Conservation (phyloP, 2,329 filamentous ascomycete genomes). For the Cytospora mali region DNA sequence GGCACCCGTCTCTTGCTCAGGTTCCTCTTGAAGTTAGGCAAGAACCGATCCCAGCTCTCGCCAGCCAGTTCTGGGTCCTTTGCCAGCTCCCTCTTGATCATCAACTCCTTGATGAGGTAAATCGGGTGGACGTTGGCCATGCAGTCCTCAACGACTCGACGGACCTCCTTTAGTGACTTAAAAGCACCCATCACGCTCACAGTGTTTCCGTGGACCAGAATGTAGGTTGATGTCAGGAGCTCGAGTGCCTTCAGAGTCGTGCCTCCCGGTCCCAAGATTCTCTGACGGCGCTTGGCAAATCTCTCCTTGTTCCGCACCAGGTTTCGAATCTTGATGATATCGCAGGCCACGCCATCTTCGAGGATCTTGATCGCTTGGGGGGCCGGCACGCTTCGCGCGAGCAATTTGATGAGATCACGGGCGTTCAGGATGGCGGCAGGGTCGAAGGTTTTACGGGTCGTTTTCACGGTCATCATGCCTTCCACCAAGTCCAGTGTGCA, state of each 20-base stretch:
- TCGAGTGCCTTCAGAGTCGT: slow-evolving; percentile 93
- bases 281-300: slow-evolving; percentile 91
- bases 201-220: slow-evolving; percentile 95
- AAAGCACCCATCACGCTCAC: slow-evolving; percentile 90
- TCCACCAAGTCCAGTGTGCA: slow-evolving; percentile 94
- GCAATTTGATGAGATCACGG: slow-evolving; percentile 88
- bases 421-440: slow-evolving; percentile 92
- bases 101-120: slow-evolving; percentile 74
- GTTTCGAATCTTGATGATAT: slow-evolving; percentile 93
- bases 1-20: slow-evolving; percentile 83
- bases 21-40: slow-evolving; percentile 94
- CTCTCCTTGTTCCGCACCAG: slow-evolving; percentile 91
- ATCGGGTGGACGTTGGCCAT: slow-evolving; percentile 98
- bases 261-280: slow-evolving; percentile 88
- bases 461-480: slow-evolving; percentile 95
- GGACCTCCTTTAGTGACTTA: slow-evolving; percentile 90
- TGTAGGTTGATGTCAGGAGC: slow-evolving; percentile 86
- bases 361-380: slow-evolving; percentile 94
- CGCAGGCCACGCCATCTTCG: slow-evolving; percentile 87
- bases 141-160: slow-evolving; percentile 88
- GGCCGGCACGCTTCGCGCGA: slow-evolving; percentile 88
- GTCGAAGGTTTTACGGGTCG: slow-evolving; percentile 77
- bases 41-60: slow-evolving; percentile 94
- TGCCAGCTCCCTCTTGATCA: slow-evolving; percentile 80
- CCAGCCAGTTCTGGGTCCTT: slow-evolving; percentile 80